Base-by-base conservation (phyloP, 768 basidiomycete species). In the Lentinula boryana region DNA sequence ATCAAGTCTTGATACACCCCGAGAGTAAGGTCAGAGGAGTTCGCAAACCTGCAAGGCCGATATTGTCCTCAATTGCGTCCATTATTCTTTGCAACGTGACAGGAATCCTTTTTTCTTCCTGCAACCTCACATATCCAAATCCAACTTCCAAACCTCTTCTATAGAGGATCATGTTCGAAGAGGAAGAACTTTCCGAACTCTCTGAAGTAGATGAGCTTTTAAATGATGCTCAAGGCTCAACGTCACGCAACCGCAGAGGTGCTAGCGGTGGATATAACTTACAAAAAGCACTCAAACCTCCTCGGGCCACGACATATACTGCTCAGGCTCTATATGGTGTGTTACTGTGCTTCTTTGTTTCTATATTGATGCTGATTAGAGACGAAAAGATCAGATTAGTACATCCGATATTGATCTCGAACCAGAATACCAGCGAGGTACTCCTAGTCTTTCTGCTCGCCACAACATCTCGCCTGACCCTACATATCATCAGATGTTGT, bases 371-470 rank as follows among this genome's bases (percentile, higher is more conserved):
- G 12, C 12, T 27, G 6, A 36, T 5, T 15, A 4, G 23, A 27
- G 40, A 31, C 4, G 15, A 21, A 36, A 36, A 56, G 36, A 56
- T 23, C 87, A 90, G 69, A 81, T 91, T 41, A 71, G 79, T 53
- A 75, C 71, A 16, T 74, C 74, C 3, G 86, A 89, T 58, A 88
- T 93, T 54, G 75, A 89, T 66, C 71, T 91, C 5, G 84, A 91
- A 49, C 86, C 89, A 0, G 91, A 91, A 41, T 93, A 92, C 68
- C 91, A 93, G 68, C 82, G 89, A 68, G 89, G 87, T 86, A 55
- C 15, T 70, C 13, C 13, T 13, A 38, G n/a, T 53, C 15, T 21
- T 46, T 43, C 38, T 6, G 7, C 23, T 38, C 21, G 38, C 13
- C 3, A 31, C 1, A 12, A 38, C 3, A 32, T 44, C 21, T 60